Conservation (phyloP, 2,329 filamentous ascomycete genomes). For the Blumeriella jaapii region DNA sequence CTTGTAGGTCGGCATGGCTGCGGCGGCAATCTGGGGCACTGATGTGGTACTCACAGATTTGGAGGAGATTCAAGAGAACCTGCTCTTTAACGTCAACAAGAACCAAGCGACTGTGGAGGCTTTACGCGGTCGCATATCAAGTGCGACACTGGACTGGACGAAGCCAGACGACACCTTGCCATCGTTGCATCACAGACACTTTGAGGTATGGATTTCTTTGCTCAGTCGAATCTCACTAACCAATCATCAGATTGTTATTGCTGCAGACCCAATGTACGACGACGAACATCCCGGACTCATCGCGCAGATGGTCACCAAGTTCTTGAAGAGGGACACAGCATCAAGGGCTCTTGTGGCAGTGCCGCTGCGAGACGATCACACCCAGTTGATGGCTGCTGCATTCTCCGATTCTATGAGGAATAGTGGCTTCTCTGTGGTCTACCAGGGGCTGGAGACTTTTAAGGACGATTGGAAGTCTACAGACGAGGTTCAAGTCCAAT, state of each 20-base stretch:
- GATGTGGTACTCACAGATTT: constrained; percentile 71
- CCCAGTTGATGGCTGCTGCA: constrained; percentile 45
- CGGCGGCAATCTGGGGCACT: constrained; percentile 57
- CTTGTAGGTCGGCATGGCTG: constrained; percentile 59
- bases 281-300: constrained; percentile 69
- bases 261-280: constrained; percentile 80
- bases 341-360: constrained; percentile 70
- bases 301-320: constrained; percentile 54
- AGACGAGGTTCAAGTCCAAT: constrained; percentile 22
- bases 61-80: constrained; percentile 70
- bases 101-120: constrained; percentile 43
- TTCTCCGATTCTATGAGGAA: constrained; percentile 51
- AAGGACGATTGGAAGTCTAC: constrained; percentile 61
- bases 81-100: constrained; percentile 57
- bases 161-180: constrained; percentile 30
- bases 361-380: constrained; percentile 62
- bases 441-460: constrained; percentile 52
- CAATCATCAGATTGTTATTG: constrained; percentile 57
- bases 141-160: constrained; percentile 49
- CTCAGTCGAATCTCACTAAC: not conserved
- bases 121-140: constrained; percentile 44
- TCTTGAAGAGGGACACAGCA: constrained; percentile 44
- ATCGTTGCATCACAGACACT: constrained; percentile 36
- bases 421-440: constrained; percentile 39
- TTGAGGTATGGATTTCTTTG: constrained; percentile 8